These are phyloP conservation scores for Astrothelium subdiscretum DNA, from an alignment of 495 filamentous ascomycete genomes.

Conservation along the genomic window DNA sequence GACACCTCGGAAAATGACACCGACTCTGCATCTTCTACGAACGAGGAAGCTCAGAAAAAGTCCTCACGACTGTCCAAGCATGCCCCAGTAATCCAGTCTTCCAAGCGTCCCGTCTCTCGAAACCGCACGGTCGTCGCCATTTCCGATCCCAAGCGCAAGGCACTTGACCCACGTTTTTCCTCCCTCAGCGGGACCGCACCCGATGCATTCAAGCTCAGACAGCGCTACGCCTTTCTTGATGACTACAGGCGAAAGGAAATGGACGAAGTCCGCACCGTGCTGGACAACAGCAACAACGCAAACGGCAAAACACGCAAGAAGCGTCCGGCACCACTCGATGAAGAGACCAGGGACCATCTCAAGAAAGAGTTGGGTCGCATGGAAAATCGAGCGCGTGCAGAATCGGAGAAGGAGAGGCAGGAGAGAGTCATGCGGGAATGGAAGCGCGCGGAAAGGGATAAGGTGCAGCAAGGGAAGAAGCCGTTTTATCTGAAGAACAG, in stretches of 20 bases:
- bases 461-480: constrained; percentile 76
- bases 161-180: constrained; percentile 85
- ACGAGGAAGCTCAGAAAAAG: constrained; percentile 10
- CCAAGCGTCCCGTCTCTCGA: constrained; percentile 71
- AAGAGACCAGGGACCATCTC: background rate
- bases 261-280: constrained; percentile 38
- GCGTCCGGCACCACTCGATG: background rate
- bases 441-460: constrained; percentile 68
- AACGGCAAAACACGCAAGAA: constrained; percentile 43
- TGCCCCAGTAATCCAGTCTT: constrained; percentile 68
- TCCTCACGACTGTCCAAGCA: constrained; percentile 64
- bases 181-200: constrained; percentile 35
- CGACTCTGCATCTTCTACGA: constrained; percentile 21
- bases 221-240: constrained; percentile 72
- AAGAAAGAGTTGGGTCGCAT: constrained; percentile 30
- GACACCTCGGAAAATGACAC: constrained; percentile 19
- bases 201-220: constrained; percentile 36
- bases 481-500: constrained; percentile 86
- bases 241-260: constrained; percentile 75
- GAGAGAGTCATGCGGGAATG: constrained; percentile 56
- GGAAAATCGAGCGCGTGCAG: constrained; percentile 56
- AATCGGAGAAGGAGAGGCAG: constrained; percentile 54
- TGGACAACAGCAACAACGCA: constrained; percentile 46
- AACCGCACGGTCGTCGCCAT: constrained; percentile 56
- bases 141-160: constrained; percentile 32